Evolutionary conservation across 257 asterid species (phyloP).

Genomic region (Mentha longifolia): DNA sequence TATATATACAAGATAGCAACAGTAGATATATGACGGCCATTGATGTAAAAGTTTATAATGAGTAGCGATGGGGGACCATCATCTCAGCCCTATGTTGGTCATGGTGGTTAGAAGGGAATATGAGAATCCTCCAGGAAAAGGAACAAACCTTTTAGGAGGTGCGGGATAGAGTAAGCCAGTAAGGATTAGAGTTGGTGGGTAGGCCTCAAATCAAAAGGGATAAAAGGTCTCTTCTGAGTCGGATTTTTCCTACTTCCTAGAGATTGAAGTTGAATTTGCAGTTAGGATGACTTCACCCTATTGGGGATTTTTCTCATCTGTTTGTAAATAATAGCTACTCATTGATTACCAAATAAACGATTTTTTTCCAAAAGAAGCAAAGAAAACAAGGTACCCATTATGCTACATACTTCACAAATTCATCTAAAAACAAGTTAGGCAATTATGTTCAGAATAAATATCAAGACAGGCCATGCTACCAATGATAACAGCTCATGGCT

Average conservation of each 20-base stretch:
- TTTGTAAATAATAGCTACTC: neutral
- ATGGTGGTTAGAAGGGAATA: conserved; percentile 1
- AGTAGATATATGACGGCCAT: neutral
- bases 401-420: neutral
- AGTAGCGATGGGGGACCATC: neutral
- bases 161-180: neutral
- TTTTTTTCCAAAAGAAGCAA: neutral
- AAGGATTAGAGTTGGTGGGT: neutral
- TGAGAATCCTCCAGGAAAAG: neutral
- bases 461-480: neutral
- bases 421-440: neutral
- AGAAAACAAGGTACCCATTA: neutral
- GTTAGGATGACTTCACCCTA: neutral
- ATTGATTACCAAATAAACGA: neutral
- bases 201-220: neutral
- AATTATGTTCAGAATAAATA: neutral
- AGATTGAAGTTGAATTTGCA: neutral
- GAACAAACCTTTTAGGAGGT: neutral
- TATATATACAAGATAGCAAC: neutral
- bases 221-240: neutral
- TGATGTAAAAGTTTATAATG: neutral
- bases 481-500: conserved; percentile 43
- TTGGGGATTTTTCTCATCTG: conserved; percentile 2
- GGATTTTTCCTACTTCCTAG: neutral
- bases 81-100: neutral